Base-by-base conservation (phyloP, 305 asterid genomes). In the Fraxinus angustifolia region DNA sequence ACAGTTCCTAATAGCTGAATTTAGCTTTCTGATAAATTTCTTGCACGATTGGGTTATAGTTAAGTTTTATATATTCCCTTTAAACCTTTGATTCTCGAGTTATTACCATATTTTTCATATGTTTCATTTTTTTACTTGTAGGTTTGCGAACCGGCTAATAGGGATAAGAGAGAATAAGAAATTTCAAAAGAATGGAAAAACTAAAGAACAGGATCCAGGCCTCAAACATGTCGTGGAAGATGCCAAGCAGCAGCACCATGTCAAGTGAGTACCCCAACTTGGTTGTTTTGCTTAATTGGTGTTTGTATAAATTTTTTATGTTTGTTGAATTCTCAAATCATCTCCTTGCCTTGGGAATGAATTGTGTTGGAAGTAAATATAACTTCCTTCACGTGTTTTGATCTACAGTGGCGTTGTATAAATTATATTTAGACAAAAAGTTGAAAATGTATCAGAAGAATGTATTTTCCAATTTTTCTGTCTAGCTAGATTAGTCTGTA, bases 121-220 rank as follows among this genome's bases (percentile, higher is more conserved):
- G 31, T 1, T 48, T 42, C 45, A 62, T 53, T 82, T 26, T 72
- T 68, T 53, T 60, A 79, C 80, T 84, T 82, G 82, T 89, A 95
- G 99, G 90, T 96, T 96, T 76, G 97, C 99, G 1, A 93, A 88
- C 91, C 90, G 99, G 84, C 90, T 96, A 80, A 93, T 89, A 1
- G 99, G 99, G 84, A 94, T 96, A 45, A 96, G 92, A 84, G 99
- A 96, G 85, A 96, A 96, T 30, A 83, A 80, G 28, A 96, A 96
- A 79, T 96, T 96, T 87, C 92, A 94, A 78, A 93, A 90, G 88
- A 89, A 91, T 10, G 88, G 78, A 34, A 62, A 85, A 79, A 77
- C 71, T n/a, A 86, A 86, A n/a, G 95, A 84, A 33, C 92, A 84
- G 10, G 97, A 86, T 34, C 81, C 97, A 2, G 99, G 99, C 70